Evolutionary conservation across 2,329 filamentous ascomycete genomes (phyloP).

Genomic region (Sporothrix inflata): DNA sequence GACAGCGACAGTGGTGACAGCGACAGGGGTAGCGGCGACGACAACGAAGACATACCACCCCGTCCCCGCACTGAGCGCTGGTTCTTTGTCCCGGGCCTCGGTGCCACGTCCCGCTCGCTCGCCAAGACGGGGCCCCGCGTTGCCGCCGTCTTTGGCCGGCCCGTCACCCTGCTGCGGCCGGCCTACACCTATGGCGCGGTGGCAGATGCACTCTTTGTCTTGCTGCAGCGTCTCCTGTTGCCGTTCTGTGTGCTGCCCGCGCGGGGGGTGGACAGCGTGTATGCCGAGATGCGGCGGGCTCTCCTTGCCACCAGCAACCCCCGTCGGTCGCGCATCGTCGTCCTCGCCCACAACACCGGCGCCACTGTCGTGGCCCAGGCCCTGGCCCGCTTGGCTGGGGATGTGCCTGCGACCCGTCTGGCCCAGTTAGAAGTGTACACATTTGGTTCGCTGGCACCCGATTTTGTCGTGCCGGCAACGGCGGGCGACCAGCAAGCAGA

Average conservation of each 20-base stretch:
- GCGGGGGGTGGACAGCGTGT: constrained; percentile 40
- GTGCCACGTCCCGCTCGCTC: constrained; percentile 41
- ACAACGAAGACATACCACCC: constrained; percentile 35
- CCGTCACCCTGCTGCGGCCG: constrained; percentile 55
- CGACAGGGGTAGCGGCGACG: constrained; percentile 36
- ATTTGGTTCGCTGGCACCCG: constrained; percentile 46
- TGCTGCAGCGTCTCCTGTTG: constrained; percentile 41
- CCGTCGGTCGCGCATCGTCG: constrained; percentile 39
- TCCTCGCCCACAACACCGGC: constrained; percentile 48
- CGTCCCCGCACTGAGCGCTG: constrained; percentile 40
- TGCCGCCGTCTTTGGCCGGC: constrained; percentile 43
- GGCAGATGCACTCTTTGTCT: constrained; percentile 52
- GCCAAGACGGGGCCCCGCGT: constrained; percentile 42
- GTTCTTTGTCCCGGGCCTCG: constrained; percentile 44
- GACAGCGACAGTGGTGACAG: constrained; percentile 37
- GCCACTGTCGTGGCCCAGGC: constrained; percentile 44
- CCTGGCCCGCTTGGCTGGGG: constrained; percentile 44
- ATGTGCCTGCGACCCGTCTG: constrained; percentile 43
- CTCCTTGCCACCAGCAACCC: constrained; percentile 37
- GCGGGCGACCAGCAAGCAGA: constrained; percentile 27
- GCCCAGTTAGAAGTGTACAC: constrained; percentile 50
- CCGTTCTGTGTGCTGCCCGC: constrained; percentile 36
- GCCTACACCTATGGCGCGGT: constrained; percentile 53
- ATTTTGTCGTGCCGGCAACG: constrained; percentile 42
- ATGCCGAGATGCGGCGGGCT: constrained; percentile 43